phyloP scores from a whole-genome alignment of 768 basidiomycete genomes.

The Psilocybe cubensis region DNA sequence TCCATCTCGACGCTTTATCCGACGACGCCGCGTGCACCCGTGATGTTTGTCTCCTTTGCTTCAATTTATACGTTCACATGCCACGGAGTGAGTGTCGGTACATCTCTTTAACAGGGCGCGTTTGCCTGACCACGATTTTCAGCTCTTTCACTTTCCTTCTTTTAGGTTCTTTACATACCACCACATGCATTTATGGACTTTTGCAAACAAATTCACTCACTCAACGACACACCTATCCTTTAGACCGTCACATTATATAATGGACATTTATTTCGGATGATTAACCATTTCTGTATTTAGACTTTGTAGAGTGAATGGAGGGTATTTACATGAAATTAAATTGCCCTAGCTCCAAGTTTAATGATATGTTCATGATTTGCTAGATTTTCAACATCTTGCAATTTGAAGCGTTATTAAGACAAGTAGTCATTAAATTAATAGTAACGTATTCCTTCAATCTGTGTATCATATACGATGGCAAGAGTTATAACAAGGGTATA shows the following conservation, averaged over 20 bases:
- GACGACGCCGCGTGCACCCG: constrained; percentile 9
- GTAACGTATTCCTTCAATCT: background rate
- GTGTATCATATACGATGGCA: background rate
- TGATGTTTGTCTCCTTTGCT: background rate
- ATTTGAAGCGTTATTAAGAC: background rate
- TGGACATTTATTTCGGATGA: background rate
- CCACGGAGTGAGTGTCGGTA: background rate
- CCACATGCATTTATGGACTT: background rate
- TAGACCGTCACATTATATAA: background rate
- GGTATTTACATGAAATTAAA: no score
- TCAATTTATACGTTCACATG: background rate
- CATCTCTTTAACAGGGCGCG: background rate
- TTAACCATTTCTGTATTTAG: background rate
- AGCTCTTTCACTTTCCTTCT: background rate
- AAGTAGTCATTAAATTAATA: background rate
- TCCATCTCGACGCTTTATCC: constrained; percentile 4
- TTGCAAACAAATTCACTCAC: background rate
- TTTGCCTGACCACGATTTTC: background rate
- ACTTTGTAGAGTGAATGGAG: background rate
- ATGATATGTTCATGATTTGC: background rate
- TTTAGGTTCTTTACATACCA: background rate
- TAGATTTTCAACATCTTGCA: background rate
- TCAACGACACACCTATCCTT: background rate
- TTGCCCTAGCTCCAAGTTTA: no score
- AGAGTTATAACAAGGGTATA: background rate